phyloP scores from a whole-genome alignment of 2,329 filamentous ascomycete genomes.

The Venturia nashicola region DNA sequence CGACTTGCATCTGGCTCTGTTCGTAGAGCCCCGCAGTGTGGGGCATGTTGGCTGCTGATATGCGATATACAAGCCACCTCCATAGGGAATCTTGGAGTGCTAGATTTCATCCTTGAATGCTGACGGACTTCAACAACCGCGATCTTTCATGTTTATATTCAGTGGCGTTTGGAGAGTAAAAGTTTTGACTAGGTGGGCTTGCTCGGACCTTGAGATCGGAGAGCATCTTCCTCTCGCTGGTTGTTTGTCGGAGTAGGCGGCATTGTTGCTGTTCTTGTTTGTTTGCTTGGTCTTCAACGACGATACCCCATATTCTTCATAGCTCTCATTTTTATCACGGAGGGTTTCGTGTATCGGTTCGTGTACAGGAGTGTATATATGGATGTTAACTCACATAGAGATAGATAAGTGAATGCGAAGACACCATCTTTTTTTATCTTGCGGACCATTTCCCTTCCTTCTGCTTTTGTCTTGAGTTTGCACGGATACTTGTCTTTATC shows the following conservation, averaged over 20 bases:
- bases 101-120: background rate
- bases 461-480: too few relatives aligned
- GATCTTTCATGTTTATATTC: background rate
- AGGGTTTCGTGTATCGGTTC: background rate
- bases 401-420: background rate
- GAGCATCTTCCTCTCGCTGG: background rate
- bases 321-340: background rate
- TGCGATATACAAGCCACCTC: background rate
- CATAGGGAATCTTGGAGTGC: background rate
- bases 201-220: background rate
- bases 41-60: background rate
- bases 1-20: background rate
- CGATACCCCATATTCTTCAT: background rate
- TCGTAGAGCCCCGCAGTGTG: background rate
- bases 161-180: background rate
- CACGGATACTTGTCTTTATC: too few relatives aligned
- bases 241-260: background rate
- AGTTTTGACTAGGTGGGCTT: background rate
- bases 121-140: slow-evolving; percentile 1
- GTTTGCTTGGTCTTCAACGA: slow-evolving; percentile 8
- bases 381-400: background rate
- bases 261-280: background rate
- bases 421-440: background rate
- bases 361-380: background rate
- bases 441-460: too few relatives aligned